A percentile compares a stretch with the other conserved stretches of the same genome.
phyloP scores from a whole-genome alignment of 2,329 filamentous ascomycete species.

The Xylaria sp. region DNA sequence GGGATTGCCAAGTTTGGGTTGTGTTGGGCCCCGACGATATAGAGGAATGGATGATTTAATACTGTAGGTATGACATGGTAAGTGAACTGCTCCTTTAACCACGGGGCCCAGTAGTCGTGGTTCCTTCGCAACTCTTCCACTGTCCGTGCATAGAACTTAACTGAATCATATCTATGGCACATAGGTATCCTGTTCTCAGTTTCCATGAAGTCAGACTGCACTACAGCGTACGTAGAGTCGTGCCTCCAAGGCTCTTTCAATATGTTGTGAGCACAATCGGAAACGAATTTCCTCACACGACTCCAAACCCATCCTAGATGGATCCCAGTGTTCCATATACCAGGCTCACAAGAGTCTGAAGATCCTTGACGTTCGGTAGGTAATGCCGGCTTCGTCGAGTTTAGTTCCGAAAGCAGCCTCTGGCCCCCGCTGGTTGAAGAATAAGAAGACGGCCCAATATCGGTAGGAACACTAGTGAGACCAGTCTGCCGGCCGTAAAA shows the following conservation, averaged over 20 bases:
- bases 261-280: conserved; percentile 28
- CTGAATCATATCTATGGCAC: conserved; percentile 30
- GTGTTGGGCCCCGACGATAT: conserved; percentile 28
- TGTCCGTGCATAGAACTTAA: conserved; percentile 30
- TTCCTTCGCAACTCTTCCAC: conserved; percentile 26
- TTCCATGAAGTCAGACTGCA: conserved; percentile 31
- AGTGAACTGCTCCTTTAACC: conserved; percentile 29
- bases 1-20: conserved; percentile 29
- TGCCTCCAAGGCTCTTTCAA: conserved; percentile 29
- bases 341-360: conserved; percentile 21
- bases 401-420: conserved; percentile 18
- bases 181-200: conserved; percentile 32
- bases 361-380: conserved; percentile 20
- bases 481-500: conserved; percentile 30
- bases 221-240: conserved; percentile 29
- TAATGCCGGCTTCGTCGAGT: conserved; percentile 21
- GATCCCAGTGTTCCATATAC: conserved; percentile 28
- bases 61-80: conserved; percentile 31
- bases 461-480: conserved; percentile 14
- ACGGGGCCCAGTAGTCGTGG: conserved; percentile 28
- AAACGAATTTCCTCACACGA: conserved; percentile 29
- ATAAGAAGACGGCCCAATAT: conserved; percentile 21
- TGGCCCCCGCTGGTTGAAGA: conserved; percentile 16
- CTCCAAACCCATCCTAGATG: conserved; percentile 31
- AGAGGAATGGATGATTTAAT: conserved; percentile 30